Evolutionary conservation across 306 rosid genomes (phyloP), one percentile per base, ranked within the genome.

Genomic region (Lablab purpureus): DNA sequence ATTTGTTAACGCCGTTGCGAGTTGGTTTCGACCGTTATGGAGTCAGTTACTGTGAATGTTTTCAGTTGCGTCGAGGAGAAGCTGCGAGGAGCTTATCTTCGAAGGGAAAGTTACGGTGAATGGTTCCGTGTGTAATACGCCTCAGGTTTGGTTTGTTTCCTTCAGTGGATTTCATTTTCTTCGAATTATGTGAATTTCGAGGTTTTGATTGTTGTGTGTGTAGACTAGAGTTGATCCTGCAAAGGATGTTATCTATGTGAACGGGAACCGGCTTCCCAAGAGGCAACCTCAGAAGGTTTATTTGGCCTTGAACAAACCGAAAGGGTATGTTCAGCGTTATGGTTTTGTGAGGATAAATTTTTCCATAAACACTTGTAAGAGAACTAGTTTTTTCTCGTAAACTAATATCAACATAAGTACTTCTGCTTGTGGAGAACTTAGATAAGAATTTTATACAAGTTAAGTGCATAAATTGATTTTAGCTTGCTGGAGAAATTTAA

Each of bases 281-380:
- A 94, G 80, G 83, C 92, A 91, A 87, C 92, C 99, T 73, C 83
- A 86, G 17, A 94, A 94, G 87, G 87, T 94, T 77, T 94, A 94
- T 86, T 84, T 94, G 77, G 97, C 97, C 7, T 84, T 94, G 80
- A 94, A 94, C 95, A 92, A 94, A 87, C 99, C 97, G 19, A 94
- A 94, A 88, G 99, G 99, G 99, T 94, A 73, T 79, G 93, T 52
- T 37, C 7, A 40, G 27, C 40, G 67, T 17, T 62, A 17, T 15
- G 45, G 14, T 7, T 2, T 4, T 28, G 11, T 32, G 36, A 2
- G 6, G 23, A 62, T 30, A 13, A 0, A 4, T 13, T 23, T 59
- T 3, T 14, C 5, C n/a, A 10, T 15, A 10, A 40, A 40, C 45
- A 40, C 13, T 40, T 40, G 5, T 32, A 32, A 32, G 36, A 9